These are phyloP conservation scores for Termitomyces sp. DNA, from an alignment of 768 basidiomycete species.

Conservation along the genomic window DNA sequence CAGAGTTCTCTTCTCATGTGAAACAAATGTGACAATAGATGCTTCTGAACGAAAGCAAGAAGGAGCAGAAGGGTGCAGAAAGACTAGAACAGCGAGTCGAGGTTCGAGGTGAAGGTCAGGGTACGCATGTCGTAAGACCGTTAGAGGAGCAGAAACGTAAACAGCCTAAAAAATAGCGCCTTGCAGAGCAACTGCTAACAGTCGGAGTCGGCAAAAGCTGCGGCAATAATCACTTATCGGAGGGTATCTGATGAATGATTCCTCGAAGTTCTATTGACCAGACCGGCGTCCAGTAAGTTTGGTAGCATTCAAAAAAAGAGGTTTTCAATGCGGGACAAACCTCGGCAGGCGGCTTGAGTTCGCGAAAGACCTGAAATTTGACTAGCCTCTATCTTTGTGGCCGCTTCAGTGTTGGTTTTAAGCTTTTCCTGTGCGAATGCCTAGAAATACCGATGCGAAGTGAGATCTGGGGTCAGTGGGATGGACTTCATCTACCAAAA, in stretches of 20 bases:
- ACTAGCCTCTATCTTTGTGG: slow-evolving; percentile 8
- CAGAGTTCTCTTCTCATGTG: neutral
- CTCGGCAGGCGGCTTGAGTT: slow-evolving; percentile 13
- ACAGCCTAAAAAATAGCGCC: neutral
- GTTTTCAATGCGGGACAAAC: neutral
- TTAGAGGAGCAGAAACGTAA: neutral
- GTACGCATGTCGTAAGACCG: neutral
- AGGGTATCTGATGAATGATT: slow-evolving; percentile 13
- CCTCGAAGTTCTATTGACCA: slow-evolving; percentile 10
- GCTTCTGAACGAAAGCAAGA: neutral
- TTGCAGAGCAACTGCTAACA: neutral
- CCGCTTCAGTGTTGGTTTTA: slow-evolving; percentile 6
- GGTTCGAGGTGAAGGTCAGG: neutral
- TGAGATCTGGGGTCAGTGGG: neutral
- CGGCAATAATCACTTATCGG: neutral
- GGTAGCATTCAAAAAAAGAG: neutral
- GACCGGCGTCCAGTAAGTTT: neutral
- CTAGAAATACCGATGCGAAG: slow-evolving; percentile 2
- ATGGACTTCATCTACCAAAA: slow-evolving; percentile 10
- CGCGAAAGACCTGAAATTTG: slow-evolving; percentile 16
- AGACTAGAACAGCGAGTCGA: neutral
- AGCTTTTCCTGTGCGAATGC: slow-evolving; percentile 3
- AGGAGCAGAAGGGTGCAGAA: neutral
- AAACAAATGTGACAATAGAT: neutral
- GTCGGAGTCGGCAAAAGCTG: neutral